Evolutionary conservation across 225 moss, liverwort and hornwort species (phyloP).

Genomic region (Physcomitrium patens): DNA sequence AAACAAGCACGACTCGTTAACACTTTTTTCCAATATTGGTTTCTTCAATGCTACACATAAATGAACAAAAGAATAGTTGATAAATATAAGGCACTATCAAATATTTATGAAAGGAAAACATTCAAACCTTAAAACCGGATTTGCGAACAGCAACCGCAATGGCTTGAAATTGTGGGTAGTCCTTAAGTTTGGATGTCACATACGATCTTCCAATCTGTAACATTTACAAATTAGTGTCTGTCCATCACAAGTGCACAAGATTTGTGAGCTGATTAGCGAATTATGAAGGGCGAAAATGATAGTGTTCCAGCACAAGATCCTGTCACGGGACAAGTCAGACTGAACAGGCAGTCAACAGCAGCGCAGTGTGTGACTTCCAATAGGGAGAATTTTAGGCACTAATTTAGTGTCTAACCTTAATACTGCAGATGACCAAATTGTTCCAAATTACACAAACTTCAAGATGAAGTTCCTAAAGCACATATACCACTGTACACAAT

Average conservation of each 20-base stretch:
- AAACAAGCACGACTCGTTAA: constrained; percentile 11
- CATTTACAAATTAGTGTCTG: constrained; percentile 14
- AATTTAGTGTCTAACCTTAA: too few species aligned
- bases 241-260: neutral
- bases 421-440: neutral
- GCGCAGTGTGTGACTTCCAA: too few species aligned
- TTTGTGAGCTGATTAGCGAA: constrained; percentile 4
- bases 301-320: neutral
- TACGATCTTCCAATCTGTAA: constrained; percentile 77
- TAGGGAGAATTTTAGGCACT: too few species aligned
- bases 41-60: neutral
- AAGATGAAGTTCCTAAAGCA: neutral
- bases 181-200: constrained; percentile 70
- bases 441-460: constrained; percentile 20
- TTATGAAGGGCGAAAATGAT: neutral
- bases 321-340: too few species aligned
- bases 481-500: neutral
- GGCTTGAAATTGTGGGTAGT: constrained; percentile 85
- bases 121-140: constrained; percentile 78
- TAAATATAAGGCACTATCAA: too few species aligned
- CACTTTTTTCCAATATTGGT: neutral
- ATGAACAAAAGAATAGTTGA: too few species aligned
- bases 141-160: constrained; percentile 74
- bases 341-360: too few species aligned
- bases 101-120: too few species aligned